Conservation (phyloP, 2,329 filamentous ascomycete species). For the Phaeosphaeriaceae sp. region DNA sequence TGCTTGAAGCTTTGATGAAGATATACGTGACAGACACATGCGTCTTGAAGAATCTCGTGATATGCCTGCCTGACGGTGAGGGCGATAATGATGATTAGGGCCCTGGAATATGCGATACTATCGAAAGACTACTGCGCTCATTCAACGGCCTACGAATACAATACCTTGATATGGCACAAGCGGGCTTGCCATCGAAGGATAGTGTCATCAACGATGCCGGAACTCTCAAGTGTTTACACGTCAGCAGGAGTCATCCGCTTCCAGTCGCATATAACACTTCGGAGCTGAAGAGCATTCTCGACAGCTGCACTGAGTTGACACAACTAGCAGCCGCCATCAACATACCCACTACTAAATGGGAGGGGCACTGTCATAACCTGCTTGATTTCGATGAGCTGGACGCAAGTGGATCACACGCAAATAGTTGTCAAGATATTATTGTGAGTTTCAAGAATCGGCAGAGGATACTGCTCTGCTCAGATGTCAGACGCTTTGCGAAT, state of each 20-base stretch:
- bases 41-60: background rate
- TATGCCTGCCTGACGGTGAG: background rate
- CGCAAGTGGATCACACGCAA: background rate
- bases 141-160: background rate
- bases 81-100: background rate
- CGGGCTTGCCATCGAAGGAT: background rate
- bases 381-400: background rate
- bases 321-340: background rate
- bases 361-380: background rate
- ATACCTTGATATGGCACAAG: background rate
- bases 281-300: background rate
- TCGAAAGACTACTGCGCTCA: background rate
- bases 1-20: background rate
- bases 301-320: background rate
- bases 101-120: background rate
- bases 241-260: background rate
- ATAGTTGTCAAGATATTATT: background rate
- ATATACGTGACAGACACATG: background rate
- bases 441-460: background rate
- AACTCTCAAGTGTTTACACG: background rate
- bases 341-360: background rate
- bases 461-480: background rate
- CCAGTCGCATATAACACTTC: background rate
- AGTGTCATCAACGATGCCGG: background rate
- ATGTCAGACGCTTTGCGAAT: no score